Conservation (phyloP, 169 alveolate genomes). For the Perkinsus marinus region DNA sequence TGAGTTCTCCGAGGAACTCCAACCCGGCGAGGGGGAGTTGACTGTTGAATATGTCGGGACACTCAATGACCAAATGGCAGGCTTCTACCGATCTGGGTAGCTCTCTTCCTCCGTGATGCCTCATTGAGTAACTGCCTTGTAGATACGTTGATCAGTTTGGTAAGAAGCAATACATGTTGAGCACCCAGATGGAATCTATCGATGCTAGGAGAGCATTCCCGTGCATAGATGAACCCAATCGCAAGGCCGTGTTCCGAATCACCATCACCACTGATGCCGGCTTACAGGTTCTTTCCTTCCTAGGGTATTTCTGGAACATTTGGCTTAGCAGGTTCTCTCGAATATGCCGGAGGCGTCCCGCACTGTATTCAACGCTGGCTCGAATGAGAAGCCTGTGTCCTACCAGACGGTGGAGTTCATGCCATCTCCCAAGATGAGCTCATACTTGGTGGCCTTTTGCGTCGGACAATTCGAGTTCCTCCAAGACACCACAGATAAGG, state of each 20-base stretch:
- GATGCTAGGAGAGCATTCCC: conserved; percentile 26
- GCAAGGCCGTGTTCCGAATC: background rate
- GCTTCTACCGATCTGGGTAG: conserved; percentile 17
- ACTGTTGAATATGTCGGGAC: background rate
- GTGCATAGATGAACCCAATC: conserved; percentile 22
- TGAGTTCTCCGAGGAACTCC: background rate
- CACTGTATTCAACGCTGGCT: background rate
- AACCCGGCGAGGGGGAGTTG: background rate
- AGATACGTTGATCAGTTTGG: conserved; percentile 11
- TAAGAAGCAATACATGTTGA: background rate
- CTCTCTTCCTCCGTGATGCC: too few species aligned
- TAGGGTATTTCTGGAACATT: background rate
- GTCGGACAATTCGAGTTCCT: conserved; percentile 22
- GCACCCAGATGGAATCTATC: conserved; percentile 13
- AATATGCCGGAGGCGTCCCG: conserved; percentile 4
- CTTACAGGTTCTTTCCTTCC: conserved; percentile 37
- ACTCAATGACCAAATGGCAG: conserved; percentile 14
- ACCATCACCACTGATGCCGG: conserved; percentile 27
- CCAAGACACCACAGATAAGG: conserved; percentile 5
- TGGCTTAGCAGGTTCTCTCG: background rate
- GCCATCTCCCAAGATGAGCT: conserved; percentile 2
- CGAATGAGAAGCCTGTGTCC: background rate
- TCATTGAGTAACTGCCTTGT: background rate
- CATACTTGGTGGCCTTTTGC: conserved; percentile 16
- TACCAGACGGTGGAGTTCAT: conserved; percentile 2